These are phyloP conservation scores for Camellia granthamiana DNA, from an alignment of 148 eudicot species.

Conservation along the genomic window DNA sequence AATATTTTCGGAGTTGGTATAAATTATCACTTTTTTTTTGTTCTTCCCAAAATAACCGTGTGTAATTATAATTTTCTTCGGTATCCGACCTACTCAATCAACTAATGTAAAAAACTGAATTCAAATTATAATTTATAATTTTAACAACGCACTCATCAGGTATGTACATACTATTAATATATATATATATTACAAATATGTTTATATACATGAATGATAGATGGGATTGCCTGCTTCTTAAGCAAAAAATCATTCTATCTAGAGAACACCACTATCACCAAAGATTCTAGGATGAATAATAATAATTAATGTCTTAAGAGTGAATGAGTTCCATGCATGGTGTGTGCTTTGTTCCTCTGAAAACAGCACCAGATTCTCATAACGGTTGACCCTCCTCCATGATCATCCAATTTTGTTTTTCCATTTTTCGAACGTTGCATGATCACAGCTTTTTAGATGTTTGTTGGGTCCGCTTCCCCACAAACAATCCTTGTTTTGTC, in stretches of 20 bases:
- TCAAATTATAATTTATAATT: too few relatives aligned
- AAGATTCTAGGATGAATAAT: background rate
- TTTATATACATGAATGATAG: background rate
- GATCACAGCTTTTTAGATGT: background rate
- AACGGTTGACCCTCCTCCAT: slow-evolving; percentile 2
- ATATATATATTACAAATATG: background rate
- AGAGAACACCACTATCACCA: background rate
- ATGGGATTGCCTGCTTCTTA: slow-evolving; percentile 11
- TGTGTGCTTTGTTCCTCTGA: slow-evolving; percentile 1
- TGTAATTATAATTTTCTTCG: too few relatives aligned
- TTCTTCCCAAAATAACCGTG: too few relatives aligned
- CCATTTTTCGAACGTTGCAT: background rate
- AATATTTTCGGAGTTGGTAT: too few relatives aligned
- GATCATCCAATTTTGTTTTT: background rate
- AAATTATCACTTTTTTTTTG: too few relatives aligned
- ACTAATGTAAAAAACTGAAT: too few relatives aligned
- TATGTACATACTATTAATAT: too few relatives aligned
- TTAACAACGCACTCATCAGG: too few relatives aligned
- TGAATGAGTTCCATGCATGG: background rate
- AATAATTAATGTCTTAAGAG: background rate
- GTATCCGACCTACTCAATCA: too few relatives aligned
- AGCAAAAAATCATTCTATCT: slow-evolving; percentile 6
- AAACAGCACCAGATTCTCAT: slow-evolving; percentile 4
- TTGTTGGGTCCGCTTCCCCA: background rate
- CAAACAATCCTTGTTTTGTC: background rate